These are phyloP conservation scores for Entomophthora muscae DNA, from an alignment of 371 early-diverging fungal genomes.

Conservation along the genomic window DNA sequence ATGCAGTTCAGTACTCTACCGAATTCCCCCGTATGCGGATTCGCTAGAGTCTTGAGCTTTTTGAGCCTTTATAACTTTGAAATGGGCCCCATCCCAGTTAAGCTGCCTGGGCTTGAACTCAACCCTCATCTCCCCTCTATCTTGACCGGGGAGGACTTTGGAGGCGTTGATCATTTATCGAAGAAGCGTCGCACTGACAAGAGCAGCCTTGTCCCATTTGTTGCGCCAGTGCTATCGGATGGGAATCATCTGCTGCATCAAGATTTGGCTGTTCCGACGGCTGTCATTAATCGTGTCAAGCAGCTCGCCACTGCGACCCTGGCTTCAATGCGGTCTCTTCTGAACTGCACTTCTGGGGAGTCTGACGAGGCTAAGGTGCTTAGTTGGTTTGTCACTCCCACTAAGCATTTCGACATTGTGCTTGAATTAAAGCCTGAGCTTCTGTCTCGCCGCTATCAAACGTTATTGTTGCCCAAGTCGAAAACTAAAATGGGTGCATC, in stretches of 20 bases:
- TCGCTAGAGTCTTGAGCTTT: constrained; percentile 48
- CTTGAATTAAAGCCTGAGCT: constrained; percentile 31
- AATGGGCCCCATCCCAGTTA: constrained; percentile 52
- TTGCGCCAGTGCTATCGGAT: constrained; percentile 43
- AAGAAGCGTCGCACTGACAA: constrained; percentile 12
- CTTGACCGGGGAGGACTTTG: constrained; percentile 23
- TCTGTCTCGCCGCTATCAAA: constrained; percentile 43
- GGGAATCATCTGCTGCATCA: constrained; percentile 33
- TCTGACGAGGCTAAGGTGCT: not conserved
- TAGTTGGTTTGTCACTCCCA: constrained; percentile 43
- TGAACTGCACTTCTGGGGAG: not conserved
- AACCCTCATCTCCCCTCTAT: constrained; percentile 23
- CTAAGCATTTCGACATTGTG: constrained; percentile 42
- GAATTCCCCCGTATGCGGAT: constrained; percentile 41
- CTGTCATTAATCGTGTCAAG: constrained; percentile 35
- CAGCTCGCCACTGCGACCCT: constrained; percentile 43
- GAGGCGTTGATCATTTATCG: constrained; percentile 11
- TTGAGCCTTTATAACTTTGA: constrained; percentile 56
- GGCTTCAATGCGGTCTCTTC: constrained; percentile 13
- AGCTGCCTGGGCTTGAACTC: constrained; percentile 35
- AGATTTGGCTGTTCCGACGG: constrained; percentile 23
- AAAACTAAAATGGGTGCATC: not conserved
- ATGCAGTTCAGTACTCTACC: constrained; percentile 34
- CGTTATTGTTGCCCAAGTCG: constrained; percentile 21
- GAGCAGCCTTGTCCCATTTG: constrained; percentile 26